These are phyloP conservation scores for Ambrosia trifida DNA, from an alignment of 129 eudicot species.

Conservation along the genomic window DNA sequence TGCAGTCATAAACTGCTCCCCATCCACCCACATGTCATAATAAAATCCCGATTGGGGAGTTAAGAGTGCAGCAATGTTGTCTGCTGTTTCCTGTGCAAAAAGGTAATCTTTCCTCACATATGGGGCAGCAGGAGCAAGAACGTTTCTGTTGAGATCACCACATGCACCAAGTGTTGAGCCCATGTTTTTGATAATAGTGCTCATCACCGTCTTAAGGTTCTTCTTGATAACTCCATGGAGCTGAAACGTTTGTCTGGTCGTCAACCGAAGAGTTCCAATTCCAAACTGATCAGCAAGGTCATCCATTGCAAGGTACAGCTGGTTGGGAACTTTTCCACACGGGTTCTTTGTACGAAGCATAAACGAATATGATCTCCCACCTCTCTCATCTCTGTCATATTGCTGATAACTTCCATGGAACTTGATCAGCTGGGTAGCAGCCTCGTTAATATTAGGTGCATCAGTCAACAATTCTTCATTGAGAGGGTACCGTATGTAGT, in stretches of 20 bases:
- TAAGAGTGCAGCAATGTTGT: slow-evolving; percentile 84
- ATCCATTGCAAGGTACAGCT: slow-evolving; percentile 93
- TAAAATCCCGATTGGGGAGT: slow-evolving; percentile 99
- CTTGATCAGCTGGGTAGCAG: slow-evolving; percentile 93
- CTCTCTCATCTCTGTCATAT: slow-evolving; percentile 79
- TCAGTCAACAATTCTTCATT: slow-evolving; percentile 88
- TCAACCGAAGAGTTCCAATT: slow-evolving; percentile 87
- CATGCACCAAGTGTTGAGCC: slow-evolving; percentile 99
- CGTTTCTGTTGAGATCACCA: slow-evolving; percentile 98
- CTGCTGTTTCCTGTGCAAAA: slow-evolving; percentile 95
- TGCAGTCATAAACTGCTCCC: slow-evolving; percentile 82
- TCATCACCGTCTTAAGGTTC: slow-evolving; percentile 95
- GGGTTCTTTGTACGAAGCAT: slow-evolving; percentile 99
- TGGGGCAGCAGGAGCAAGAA: slow-evolving; percentile 98
- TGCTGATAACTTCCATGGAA: slow-evolving; percentile 99
- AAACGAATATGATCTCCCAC: slow-evolving; percentile 76
- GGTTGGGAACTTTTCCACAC: slow-evolving; percentile 92
- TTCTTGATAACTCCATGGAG: slow-evolving; percentile 94
- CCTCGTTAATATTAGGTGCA: slow-evolving; percentile 85
- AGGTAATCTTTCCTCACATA: slow-evolving; percentile 78
- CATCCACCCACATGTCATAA: slow-evolving; percentile 99
- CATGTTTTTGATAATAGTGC: slow-evolving; percentile 80
- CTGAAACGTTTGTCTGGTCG: slow-evolving; percentile 97
- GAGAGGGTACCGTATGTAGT: slow-evolving; percentile 91
- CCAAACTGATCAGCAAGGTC: slow-evolving; percentile 97